Conservation (phyloP, 257 asterid species). For the Primulina tabacum region DNA sequence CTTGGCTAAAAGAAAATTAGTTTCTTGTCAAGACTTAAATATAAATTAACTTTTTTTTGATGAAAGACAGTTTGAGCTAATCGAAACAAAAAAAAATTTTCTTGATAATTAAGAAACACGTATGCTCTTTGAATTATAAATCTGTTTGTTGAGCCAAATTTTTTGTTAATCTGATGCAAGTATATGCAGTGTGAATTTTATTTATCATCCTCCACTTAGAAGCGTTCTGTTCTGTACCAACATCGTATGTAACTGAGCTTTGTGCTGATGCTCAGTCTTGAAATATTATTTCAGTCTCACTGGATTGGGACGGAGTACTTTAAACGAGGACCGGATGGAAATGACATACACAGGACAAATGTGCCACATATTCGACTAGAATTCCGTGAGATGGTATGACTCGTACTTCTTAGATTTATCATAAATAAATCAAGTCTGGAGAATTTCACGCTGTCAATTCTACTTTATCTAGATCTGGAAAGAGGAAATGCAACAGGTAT, state of each 20-base stretch:
- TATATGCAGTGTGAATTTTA: not conserved
- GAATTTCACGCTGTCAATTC: not conserved
- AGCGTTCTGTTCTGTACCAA: not conserved
- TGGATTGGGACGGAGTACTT: constrained; percentile 89
- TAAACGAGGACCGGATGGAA: constrained; percentile 89
- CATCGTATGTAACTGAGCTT: not conserved
- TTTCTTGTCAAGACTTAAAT: not conserved
- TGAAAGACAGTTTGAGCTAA: not conserved
- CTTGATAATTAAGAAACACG: not conserved
- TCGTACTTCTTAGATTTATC: not conserved
- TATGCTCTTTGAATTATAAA: no score
- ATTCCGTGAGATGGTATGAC: constrained; percentile 80
- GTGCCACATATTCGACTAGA: constrained; percentile 95
- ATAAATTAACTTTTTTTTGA: no score
- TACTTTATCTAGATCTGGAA: constrained; percentile 68
- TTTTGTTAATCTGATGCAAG: constrained; percentile 9
- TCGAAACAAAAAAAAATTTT: no score
- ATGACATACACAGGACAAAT: constrained; percentile 89
- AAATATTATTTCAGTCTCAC: constrained; percentile 55
- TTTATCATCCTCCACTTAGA: not conserved
- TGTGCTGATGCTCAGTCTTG: constrained; percentile 14
- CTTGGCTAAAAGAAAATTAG: not conserved
- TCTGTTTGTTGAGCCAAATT: not conserved
- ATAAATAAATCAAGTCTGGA: constrained; percentile 10
- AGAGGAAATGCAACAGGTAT: constrained; percentile 92